Evolutionary conservation across 2,329 filamentous ascomycete species (phyloP).

Genomic region (Colletotrichum sp.): DNA sequence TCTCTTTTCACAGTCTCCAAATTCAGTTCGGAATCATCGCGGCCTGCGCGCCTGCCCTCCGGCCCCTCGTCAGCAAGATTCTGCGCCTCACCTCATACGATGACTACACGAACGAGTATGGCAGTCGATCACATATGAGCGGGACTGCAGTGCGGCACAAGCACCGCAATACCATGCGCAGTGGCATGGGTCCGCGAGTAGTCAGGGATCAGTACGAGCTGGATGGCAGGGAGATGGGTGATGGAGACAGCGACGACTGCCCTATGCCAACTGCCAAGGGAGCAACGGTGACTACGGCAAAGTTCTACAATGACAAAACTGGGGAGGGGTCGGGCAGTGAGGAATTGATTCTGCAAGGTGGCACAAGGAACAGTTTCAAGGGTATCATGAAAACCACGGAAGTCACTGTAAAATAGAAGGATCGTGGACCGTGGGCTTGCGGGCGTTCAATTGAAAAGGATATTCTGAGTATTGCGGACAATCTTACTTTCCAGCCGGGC

Average conservation of each 20-base stretch:
- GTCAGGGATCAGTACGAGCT: neutral
- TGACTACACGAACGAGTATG: neutral
- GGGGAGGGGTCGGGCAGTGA: neutral
- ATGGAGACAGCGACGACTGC: neutral
- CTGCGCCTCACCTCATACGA: slow-evolving; percentile 26
- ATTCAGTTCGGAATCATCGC: slow-evolving; percentile 44
- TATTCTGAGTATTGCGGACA: neutral
- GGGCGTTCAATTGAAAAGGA: neutral
- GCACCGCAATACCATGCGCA: neutral
- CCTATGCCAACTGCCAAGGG: neutral
- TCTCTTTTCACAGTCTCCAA: slow-evolving; percentile 39
- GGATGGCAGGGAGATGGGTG: neutral
- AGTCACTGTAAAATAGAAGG: neutral
- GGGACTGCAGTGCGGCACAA: neutral
- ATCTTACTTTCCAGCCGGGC: neutral
- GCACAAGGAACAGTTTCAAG: neutral
- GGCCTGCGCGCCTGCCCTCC: slow-evolving; percentile 42
- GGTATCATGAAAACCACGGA: neutral
- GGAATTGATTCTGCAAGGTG: neutral
- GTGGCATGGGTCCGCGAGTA: neutral
- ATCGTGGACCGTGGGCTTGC: neutral
- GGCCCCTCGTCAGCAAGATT: slow-evolving; percentile 34
- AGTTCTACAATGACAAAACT: neutral
- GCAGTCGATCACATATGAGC: neutral
- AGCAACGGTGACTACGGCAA: neutral